Base-by-base conservation (phyloP, 2,329 filamentous ascomycete genomes). In the Septoria petroselini region DNA sequence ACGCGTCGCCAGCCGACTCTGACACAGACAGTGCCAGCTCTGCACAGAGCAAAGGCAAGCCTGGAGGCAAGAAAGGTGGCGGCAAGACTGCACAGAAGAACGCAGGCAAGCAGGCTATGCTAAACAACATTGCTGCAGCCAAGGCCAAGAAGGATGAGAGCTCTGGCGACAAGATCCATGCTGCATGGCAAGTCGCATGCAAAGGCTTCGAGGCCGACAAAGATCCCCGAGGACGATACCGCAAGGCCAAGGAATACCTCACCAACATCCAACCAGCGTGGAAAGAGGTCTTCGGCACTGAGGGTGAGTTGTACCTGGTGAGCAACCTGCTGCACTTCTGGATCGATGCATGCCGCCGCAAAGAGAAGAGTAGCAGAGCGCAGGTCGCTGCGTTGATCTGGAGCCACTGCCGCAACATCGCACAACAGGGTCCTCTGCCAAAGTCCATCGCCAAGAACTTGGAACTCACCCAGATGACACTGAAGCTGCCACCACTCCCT, bases 241-340 rank as follows among this genome's bases (percentile, higher is more conserved):
- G 70, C 18, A 77, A 75, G 52, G 70, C 73, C 0, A 68, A 74
- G 35, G 73, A 73, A 31, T 79, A 80, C 54, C 62, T 82, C 3
- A 56, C 59, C 6, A 68, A 66, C 19, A 66, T 78, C 18, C 66
- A 70, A 4, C 63, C 68, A 23, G 59, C 69, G 14, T 71, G 69
- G 58, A 63, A 63, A 15, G 65, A 68, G 21, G 63, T 68, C 3
- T 52, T 78, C 27, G 70, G 72, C 41, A 67, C 71, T 0, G 75
- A 78, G 53, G 66, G 77, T 7, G 67, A 73, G 41, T 65, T 76
- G 1, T 80, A 75, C 58, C 72, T 76, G 56, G 62, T 79, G 31
- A 75, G 74, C 50, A 69, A 71, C 30, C 63, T 79, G 3, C 55
- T 79, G 7, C 65, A 67, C 21, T 74, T 76, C 67, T 80, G 76